Base-by-base conservation (phyloP, 352 stramenopile species). In the Globisporangium abappressorium region DNA sequence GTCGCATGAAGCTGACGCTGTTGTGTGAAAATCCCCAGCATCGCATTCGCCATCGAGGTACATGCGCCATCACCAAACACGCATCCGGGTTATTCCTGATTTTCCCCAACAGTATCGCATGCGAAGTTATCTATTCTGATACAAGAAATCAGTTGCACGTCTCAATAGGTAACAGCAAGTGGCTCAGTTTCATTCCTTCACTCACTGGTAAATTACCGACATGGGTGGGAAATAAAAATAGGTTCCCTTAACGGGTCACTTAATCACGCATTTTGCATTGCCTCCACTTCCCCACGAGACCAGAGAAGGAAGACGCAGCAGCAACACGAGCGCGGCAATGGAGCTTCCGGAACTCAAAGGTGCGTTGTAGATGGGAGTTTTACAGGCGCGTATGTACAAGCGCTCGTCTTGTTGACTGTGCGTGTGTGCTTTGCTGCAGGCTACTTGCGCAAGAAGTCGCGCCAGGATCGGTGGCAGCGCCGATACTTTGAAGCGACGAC, bases 401-500 rank as follows among this genome's bases (percentile, higher is more conserved):
- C 20, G 11, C 28, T 43, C 6, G 20, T 43, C 26, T 20, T 30
- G 28, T 20, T 43, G 7, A 15, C 20, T 43, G 1, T n/a, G 1
- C 46, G 11, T 22, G 8, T 53, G 20, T 24, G 5, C 24, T 5
- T 22, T 15, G 2, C 12, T 61, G 46, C 69, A 95, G 91, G 92
- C 54, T 98, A 97, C 75, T 78, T 98, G 77, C 85, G 92, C 72
- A 98, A 98, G 77, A 97, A 97, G 69, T 95, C 92, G 63, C 90
- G 92, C 61, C 88, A 97, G 71, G 89, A 95, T 47, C 88, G 90
- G 49, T 98, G 96, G 97, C 97, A 99, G 75, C 96, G 94, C 59
- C 90, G 97, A 60, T 99, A 98, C 83, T 99, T 99, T 74, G 97
- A 99, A 83, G 98, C 94, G 20, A 98, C 98, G 64, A 98, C 96